Evolutionary conservation across 2,329 filamentous ascomycete genomes (phyloP), one percentile per base, ranked within the genome.

Genomic region (Cytospora schulzeri): DNA sequence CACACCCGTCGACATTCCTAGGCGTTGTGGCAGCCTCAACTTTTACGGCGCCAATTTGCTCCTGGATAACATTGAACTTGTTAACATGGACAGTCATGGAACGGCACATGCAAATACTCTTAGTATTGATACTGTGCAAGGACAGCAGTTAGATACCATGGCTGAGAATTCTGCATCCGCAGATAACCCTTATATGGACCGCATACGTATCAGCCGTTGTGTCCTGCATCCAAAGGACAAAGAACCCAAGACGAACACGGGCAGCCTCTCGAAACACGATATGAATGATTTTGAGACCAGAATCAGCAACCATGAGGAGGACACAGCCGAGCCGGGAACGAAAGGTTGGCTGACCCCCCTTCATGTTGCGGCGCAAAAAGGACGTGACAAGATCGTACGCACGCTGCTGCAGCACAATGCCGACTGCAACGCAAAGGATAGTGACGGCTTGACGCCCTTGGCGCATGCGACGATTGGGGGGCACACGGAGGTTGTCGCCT

Each of bases 291-390:
- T 35, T 31, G 53, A 33, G 17, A 24, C 56, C 52, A 58, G 19
- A 38, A 59, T 50, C 28, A 26, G 45, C 57, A 28, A 24, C 50
- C 28, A 12, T 17, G 26, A 28, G 22, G 45, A 24, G 28, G 29
- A n/a, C 57, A 28, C 41, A 31, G 35, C 28, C 29, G 26, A 58
- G 26, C 48, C 12, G 11, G 61, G 28, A 33, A 63, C 19, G 12
- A 2, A 7, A 33, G 67, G 66, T 19, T 72, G 69, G 69, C 60
- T 66, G 1, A 68, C 64, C 38, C 60, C 68, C 6, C 64, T 71
- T 1, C 71, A 71, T 63, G 68, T 71, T 4, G 70, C 70, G 1
- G 70, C 69, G 14, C 63, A 62, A 31, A 70, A 67, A 29, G 70
- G 70, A 14, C 58, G 66, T 31, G 59, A 57, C 31, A 22, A 64